Evolutionary conservation across 2,329 filamentous ascomycete species (phyloP).

Genomic region (Thelonectria rubi): DNA sequence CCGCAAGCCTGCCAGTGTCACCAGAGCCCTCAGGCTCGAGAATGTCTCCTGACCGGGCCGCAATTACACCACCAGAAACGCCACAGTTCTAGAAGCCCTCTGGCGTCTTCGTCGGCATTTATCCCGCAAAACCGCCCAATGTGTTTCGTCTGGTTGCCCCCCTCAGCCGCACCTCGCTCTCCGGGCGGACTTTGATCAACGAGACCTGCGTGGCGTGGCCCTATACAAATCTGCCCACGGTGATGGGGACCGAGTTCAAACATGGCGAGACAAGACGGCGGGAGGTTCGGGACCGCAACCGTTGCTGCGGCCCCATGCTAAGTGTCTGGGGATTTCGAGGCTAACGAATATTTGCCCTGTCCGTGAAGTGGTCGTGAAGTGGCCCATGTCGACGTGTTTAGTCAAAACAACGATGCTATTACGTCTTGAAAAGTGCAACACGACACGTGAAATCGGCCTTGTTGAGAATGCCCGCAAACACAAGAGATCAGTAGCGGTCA

Average conservation of each 20-base stretch:
- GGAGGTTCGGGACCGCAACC: constrained; percentile 31
- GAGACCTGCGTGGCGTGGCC: constrained; percentile 15
- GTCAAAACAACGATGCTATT: constrained; percentile 40
- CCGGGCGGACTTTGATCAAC: not conserved
- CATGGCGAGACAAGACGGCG: constrained; percentile 30
- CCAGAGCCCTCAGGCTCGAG: not conserved
- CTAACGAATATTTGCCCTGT: constrained; percentile 29
- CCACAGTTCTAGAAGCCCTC: constrained; percentile 1
- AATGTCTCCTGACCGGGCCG: not conserved
- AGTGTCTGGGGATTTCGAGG: constrained; percentile 36
- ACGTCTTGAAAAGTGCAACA: constrained; percentile 36
- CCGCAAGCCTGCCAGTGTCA: not conserved
- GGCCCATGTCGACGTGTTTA: constrained; percentile 33
- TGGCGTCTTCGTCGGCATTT: not conserved
- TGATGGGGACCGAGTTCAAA: not conserved
- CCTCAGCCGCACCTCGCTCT: not conserved
- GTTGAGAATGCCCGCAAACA: constrained; percentile 24
- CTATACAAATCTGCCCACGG: constrained; percentile 20
- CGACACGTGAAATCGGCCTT: constrained; percentile 35
- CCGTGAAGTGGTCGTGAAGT: constrained; percentile 6
- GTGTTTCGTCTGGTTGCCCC: not conserved
- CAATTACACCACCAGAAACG: not conserved
- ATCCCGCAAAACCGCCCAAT: constrained; percentile 2
- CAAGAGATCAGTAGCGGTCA: constrained; percentile 19
- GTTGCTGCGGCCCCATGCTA: constrained; percentile 29